Conservation (phyloP, 768 basidiomycete genomes). For the Lentinula aciculospora region DNA sequence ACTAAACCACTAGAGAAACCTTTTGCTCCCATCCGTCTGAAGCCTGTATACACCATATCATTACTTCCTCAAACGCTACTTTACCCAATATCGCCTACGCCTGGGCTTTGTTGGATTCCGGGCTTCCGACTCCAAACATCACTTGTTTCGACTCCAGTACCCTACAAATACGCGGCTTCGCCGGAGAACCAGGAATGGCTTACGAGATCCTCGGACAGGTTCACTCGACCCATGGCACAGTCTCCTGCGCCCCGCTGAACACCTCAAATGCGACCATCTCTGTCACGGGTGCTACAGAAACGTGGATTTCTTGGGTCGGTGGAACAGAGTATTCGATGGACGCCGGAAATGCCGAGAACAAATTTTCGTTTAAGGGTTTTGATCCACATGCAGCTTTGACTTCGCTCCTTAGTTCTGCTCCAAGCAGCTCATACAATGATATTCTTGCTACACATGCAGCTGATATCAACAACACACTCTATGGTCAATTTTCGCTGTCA, state of each 20-base stretch:
- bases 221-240: constrained; percentile 22
- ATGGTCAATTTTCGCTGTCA: constrained; percentile 46
- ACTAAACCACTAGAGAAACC: constrained; percentile 29
- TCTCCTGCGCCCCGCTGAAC: constrained; percentile 27
- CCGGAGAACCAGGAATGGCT: constrained; percentile 54
- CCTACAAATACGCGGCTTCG: constrained; percentile 47
- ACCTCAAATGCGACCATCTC: constrained; percentile 39
- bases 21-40: constrained; percentile 65
- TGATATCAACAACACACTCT: constrained; percentile 40
- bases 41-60: constrained; percentile 56
- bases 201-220: constrained; percentile 61
- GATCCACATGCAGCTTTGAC: constrained; percentile 52
- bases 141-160: constrained; percentile 55
- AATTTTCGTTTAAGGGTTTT: constrained; percentile 57
- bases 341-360: constrained; percentile 49
- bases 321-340: constrained; percentile 63
- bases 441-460: constrained; percentile 43
- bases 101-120: constrained; percentile 40
- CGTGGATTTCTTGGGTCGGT: constrained; percentile 72
- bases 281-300: constrained; percentile 40
- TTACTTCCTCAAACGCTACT: constrained; percentile 14
- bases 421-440: constrained; percentile 24
- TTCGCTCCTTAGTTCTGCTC: constrained; percentile 25
- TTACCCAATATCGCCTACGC: constrained; percentile 26
- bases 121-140: constrained; percentile 51